Evolutionary conservation across 208 protist genomes (phyloP).

Genomic region (Leptomonas pyrrhocoris): DNA sequence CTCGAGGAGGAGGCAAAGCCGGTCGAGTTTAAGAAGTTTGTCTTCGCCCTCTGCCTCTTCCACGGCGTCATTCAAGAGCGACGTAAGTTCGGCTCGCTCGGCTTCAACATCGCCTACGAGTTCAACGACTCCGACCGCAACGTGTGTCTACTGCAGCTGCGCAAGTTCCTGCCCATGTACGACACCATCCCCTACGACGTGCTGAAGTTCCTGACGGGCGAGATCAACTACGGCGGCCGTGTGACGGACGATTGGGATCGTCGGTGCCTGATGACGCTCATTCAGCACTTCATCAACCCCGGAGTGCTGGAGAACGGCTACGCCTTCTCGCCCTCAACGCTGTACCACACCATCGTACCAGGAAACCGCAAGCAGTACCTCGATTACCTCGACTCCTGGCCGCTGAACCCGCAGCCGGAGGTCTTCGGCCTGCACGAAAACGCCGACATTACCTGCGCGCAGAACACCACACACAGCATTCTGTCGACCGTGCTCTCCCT

Average conservation of each 20-base stretch:
- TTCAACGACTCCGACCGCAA: slow-evolving; percentile 96
- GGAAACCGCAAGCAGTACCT: slow-evolving; percentile 88
- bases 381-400: slow-evolving; percentile 87
- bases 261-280: slow-evolving; percentile 94
- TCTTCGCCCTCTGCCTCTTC: slow-evolving; percentile 95
- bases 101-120: slow-evolving; percentile 97
- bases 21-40: slow-evolving; percentile 89
- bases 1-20: slow-evolving; percentile 86
- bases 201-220: slow-evolving; percentile 92
- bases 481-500: slow-evolving; percentile 86
- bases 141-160: slow-evolving; percentile 91
- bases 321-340: slow-evolving; percentile 87
- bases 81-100: slow-evolving; percentile 94
- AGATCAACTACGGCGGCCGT: slow-evolving; percentile 98
- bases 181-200: slow-evolving; percentile 94
- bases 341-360: slow-evolving; percentile 91
- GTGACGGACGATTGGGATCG: slow-evolving; percentile 98
- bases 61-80: slow-evolving; percentile 95
- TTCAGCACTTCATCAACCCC: slow-evolving; percentile 91
- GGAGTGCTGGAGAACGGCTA: slow-evolving; percentile 90
- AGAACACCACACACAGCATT: slow-evolving; percentile 80
- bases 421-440: slow-evolving; percentile 97
- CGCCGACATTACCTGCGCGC: slow-evolving; percentile 96
- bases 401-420: slow-evolving; percentile 94
- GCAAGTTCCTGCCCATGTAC: slow-evolving; percentile 93